Conservation (phyloP, 2,329 filamentous ascomycete genomes). For the Colletotrichum filicis region DNA sequence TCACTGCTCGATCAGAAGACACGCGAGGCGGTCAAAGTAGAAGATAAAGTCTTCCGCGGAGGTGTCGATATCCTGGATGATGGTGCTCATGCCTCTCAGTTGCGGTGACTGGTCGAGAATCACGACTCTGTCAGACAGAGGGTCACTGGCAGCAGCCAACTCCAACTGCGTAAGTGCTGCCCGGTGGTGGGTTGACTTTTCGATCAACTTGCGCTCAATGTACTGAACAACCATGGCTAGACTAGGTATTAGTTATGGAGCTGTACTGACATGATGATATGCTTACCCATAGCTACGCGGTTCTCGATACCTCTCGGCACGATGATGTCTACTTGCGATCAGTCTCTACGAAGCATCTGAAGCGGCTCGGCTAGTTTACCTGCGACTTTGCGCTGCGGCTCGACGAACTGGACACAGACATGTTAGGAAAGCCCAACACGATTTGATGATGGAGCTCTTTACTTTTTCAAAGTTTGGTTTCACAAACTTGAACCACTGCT, state of each 20-base stretch:
- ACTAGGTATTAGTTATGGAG: slow-evolving; percentile 8
- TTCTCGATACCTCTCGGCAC: slow-evolving; percentile 96
- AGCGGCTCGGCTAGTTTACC: slow-evolving; percentile 55
- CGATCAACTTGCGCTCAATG: slow-evolving; percentile 85
- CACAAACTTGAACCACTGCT: slow-evolving; percentile 96
- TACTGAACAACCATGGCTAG: slow-evolving; percentile 92
- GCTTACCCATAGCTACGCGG: slow-evolving; percentile 83
- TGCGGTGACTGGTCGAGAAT: slow-evolving; percentile 83
- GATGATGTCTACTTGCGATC: slow-evolving; percentile 76
- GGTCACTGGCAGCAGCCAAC: slow-evolving; percentile 74
- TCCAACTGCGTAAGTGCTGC: slow-evolving; percentile 82
- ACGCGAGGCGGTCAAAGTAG: slow-evolving; percentile 91
- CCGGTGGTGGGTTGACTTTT: slow-evolving; percentile 87
- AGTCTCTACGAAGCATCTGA: slow-evolving; percentile 10
- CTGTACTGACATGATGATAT: neutral
- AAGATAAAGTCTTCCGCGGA: slow-evolving; percentile 93
- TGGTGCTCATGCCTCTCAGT: slow-evolving; percentile 87
- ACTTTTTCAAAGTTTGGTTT: slow-evolving; percentile 95
- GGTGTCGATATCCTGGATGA: slow-evolving; percentile 84
- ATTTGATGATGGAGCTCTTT: slow-evolving; percentile 23
- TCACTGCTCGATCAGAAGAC: slow-evolving; percentile 84
- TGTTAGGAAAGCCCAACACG: neutral
- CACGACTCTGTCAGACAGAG: slow-evolving; percentile 79
- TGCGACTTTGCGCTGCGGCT: slow-evolving; percentile 89
- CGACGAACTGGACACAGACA: slow-evolving; percentile 70